These are phyloP conservation scores for Phytophthora vignae DNA, from an alignment of 352 stramenopile species.

Conservation along the genomic window DNA sequence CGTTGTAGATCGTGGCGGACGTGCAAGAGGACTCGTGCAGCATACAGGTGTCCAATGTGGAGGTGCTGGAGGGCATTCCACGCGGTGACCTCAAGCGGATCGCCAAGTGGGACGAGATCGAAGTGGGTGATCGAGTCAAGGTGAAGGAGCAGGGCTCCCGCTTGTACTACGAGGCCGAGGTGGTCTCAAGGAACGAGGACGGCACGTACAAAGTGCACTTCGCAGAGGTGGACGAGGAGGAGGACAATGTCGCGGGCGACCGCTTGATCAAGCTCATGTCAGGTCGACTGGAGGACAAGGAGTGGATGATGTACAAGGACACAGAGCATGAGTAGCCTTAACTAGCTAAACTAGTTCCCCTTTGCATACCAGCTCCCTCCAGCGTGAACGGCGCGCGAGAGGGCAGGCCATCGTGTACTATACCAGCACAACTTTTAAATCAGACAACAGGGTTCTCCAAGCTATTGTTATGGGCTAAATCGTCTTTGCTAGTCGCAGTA, in stretches of 20 bases:
- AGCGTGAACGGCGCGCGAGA: slow-evolving; percentile 8
- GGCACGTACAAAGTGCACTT: slow-evolving; percentile 77
- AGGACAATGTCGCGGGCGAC: slow-evolving; percentile 53
- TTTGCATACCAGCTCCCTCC: slow-evolving; percentile 20
- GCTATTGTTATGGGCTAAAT: slow-evolving; percentile 39
- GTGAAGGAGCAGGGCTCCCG: slow-evolving; percentile 66
- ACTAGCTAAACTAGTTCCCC: slow-evolving; percentile 7
- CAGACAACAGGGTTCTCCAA: slow-evolving; percentile 14
- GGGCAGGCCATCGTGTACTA: slow-evolving; percentile 30
- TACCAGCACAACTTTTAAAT: slow-evolving; percentile 22
- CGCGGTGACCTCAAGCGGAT: slow-evolving; percentile 62
- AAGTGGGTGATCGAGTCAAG: slow-evolving; percentile 69
- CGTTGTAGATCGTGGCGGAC: slow-evolving; percentile 53
- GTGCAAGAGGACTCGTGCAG: slow-evolving; percentile 55
- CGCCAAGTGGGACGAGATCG: slow-evolving; percentile 71
- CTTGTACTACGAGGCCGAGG: slow-evolving; percentile 72
- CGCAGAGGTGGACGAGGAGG: slow-evolving; percentile 57
- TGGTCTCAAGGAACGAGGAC: slow-evolving; percentile 53
- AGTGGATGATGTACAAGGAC: slow-evolving; percentile 83
- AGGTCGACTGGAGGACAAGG: slow-evolving; percentile 65
- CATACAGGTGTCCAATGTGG: slow-evolving; percentile 61
- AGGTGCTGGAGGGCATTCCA: slow-evolving; percentile 52
- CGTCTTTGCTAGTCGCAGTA: slow-evolving; percentile 55
- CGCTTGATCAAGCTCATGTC: slow-evolving; percentile 76
- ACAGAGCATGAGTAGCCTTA: slow-evolving; percentile 32